These are phyloP conservation scores for Candida methanosorbosa DNA, from an alignment of 805 yeast species.

Conservation along the genomic window DNA sequence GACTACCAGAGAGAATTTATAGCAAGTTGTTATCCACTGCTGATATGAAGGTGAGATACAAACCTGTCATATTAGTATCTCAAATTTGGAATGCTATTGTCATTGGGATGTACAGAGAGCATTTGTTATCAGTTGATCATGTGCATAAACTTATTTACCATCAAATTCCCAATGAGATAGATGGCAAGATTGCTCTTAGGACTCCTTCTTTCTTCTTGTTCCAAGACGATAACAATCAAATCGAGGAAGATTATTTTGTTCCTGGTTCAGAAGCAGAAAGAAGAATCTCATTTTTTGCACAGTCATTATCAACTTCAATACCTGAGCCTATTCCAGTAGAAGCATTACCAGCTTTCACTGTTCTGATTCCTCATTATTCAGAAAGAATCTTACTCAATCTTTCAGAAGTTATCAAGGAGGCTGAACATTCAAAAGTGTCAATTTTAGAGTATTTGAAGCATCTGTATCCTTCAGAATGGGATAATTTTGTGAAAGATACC, in stretches of 20 bases:
- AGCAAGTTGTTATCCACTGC: conserved; percentile 37
- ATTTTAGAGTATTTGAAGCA: conserved; percentile 73
- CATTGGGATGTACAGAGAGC: conserved; percentile 47
- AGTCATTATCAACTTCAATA: conserved; percentile 37
- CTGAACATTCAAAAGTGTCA: conserved; percentile 38
- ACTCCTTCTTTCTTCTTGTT: conserved; percentile 38
- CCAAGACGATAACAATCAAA: conserved; percentile 37
- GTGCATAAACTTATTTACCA: conserved; percentile 24
- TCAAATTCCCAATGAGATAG: conserved; percentile 41
- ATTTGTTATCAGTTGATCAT: conserved; percentile 41
- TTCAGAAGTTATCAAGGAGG: conserved; percentile 39
- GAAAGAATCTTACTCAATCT: conserved; percentile 38
- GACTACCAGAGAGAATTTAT: conserved; percentile 42
- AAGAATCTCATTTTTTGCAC: conserved; percentile 45
- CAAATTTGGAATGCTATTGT: conserved; percentile 49
- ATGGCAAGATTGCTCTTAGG: conserved; percentile 23
- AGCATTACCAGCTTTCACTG: conserved; percentile 43
- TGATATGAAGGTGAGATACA: conserved; percentile 35
- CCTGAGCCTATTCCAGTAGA: conserved; percentile 40
- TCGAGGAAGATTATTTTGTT: conserved; percentile 30
- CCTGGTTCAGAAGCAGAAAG: conserved; percentile 43
- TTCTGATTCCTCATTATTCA: conserved; percentile 42
- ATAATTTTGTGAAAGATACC: conserved; percentile 67
- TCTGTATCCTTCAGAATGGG: conserved; percentile 73
- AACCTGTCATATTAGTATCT: conserved; percentile 30